Conservation (phyloP, 208 protist species). For the Phytomonas serpens region DNA sequence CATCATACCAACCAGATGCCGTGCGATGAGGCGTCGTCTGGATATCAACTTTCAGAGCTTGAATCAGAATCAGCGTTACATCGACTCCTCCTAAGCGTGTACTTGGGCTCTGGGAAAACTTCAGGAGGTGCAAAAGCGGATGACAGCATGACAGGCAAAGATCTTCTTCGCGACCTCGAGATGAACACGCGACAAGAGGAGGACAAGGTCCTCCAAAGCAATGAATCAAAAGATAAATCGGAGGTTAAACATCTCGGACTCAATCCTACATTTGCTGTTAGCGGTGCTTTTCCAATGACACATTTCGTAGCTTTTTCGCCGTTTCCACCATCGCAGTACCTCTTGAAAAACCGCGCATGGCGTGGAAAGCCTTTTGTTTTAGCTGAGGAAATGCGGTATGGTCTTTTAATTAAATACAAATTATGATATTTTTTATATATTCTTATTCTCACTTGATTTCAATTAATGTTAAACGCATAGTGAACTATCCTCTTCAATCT, state of each 20-base stretch:
- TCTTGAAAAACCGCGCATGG: slow-evolving; percentile 21
- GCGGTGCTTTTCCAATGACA: neutral
- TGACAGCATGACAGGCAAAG: neutral
- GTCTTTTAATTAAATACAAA: slow-evolving; percentile 18
- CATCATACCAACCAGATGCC: neutral
- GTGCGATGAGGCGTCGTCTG: neutral
- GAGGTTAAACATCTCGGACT: neutral
- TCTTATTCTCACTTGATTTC: neutral
- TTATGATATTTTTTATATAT: neutral
- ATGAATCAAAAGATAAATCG: neutral
- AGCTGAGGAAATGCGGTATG: slow-evolving; percentile 43
- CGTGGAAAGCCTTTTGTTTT: slow-evolving; percentile 18
- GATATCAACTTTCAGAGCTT: neutral
- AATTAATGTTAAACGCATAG: neutral
- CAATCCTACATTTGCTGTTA: neutral
- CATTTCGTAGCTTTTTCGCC: slow-evolving; percentile 11
- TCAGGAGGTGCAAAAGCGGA: neutral
- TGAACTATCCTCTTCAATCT: neutral
- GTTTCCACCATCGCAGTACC: slow-evolving; percentile 15
- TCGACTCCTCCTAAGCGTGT: neutral
- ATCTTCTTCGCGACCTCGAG: neutral
- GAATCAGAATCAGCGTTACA: neutral
- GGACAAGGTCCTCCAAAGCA: neutral
- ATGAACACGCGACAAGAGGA: neutral
- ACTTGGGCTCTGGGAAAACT: neutral